Percentiles rank a stretch among this genome's conserved stretches.
Conservation (phyloP, 2,329 filamentous ascomycete genomes). For the Ceratocystis harringtonii region DNA sequence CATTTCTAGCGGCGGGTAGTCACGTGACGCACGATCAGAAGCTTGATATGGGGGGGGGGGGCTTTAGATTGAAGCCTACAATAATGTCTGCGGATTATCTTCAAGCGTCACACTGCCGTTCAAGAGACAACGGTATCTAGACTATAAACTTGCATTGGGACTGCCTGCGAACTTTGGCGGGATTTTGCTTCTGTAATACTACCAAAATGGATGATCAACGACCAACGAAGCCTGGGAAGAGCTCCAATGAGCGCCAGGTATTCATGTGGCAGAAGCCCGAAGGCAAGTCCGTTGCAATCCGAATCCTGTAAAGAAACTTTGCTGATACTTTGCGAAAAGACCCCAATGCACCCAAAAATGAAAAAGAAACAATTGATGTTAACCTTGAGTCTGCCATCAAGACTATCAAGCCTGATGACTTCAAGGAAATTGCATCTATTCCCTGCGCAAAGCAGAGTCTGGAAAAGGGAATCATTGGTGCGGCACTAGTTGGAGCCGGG, state of each 20-base stretch:
- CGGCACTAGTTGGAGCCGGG: conserved; percentile 59
- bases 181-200: neutral
- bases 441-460: conserved; percentile 76
- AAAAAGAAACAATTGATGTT: conserved; percentile 8
- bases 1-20: neutral
- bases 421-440: conserved; percentile 56
- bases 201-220: conserved; percentile 9
- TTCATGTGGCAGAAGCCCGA: conserved; percentile 13
- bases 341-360: neutral
- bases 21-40: neutral
- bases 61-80: neutral
- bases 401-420: conserved; percentile 52
- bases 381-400: conserved; percentile 46
- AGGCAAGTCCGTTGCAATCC: neutral
- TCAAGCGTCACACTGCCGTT: no score
- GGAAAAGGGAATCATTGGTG: conserved; percentile 67
- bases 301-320: neutral
- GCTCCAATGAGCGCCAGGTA: conserved; percentile 9
- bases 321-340: conserved; percentile 4
- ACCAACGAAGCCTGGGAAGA: neutral
- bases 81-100: no score
- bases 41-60: neutral
- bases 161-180: neutral
- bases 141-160: neutral
- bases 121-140: neutral